phyloP scores from a whole-genome alignment of 441 rosid species.

The Iberis amara region DNA sequence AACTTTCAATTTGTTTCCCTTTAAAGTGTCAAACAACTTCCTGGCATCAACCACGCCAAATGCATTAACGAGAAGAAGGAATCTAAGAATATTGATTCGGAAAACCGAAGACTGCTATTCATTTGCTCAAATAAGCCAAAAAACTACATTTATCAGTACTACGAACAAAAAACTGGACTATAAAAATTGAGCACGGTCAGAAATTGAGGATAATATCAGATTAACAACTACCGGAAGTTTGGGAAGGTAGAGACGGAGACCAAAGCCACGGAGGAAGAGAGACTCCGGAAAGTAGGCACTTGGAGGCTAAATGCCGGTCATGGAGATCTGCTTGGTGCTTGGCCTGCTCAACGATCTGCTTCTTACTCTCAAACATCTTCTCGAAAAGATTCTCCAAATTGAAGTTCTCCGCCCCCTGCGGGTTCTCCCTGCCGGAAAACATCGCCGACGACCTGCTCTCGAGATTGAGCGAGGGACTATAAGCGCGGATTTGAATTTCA shows the following conservation, averaged over 20 bases:
- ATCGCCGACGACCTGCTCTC: slow-evolving; percentile 26
- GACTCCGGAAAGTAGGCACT: slow-evolving; percentile 58
- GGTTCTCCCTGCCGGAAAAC: slow-evolving; percentile 30
- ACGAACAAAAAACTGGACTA: too few species aligned
- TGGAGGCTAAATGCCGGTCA: slow-evolving; percentile 69
- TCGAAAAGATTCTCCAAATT: slow-evolving; percentile 56
- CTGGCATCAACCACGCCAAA: slow-evolving; percentile 4
- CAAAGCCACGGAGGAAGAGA: slow-evolving; percentile 73
- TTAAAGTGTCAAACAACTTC: slow-evolving; percentile 12
- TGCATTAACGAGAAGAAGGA: background rate
- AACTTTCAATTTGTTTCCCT: background rate
- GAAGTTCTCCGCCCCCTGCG: slow-evolving; percentile 28
- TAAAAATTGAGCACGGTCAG: background rate
- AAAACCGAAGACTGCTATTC: background rate
- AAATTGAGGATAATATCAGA: slow-evolving; percentile 10
- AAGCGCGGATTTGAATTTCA: slow-evolving; percentile 33
- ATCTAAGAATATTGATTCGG: background rate
- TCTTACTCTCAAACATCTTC: slow-evolving; percentile 74
- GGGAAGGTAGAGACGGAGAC: slow-evolving; percentile 34
- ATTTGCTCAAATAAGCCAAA: too few species aligned
- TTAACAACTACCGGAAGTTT: slow-evolving; percentile 23
- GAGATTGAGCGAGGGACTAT: slow-evolving; percentile 27
- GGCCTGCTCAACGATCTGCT: slow-evolving; percentile 53
- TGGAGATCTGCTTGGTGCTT: slow-evolving; percentile 52
- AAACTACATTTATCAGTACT: too few species aligned